phyloP scores from a whole-genome alignment of 140 eudicot genomes.

The Bidens hawaiensis region DNA sequence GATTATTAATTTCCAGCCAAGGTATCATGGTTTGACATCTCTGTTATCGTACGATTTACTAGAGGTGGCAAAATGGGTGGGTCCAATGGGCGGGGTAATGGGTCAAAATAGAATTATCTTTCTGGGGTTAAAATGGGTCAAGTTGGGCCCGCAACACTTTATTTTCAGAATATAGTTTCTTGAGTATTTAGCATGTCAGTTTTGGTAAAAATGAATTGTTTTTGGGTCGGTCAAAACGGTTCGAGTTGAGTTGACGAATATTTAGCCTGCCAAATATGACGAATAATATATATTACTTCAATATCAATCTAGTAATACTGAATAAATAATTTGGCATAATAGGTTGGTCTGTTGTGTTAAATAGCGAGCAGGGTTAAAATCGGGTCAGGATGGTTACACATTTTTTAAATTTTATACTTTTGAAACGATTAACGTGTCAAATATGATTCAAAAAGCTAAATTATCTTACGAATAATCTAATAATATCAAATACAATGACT shows the following conservation, averaged over 20 bases:
- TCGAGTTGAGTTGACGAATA: background rate
- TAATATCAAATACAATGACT: background rate
- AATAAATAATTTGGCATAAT: background rate
- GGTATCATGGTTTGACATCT: constrained; percentile 39
- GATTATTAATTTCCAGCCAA: constrained; percentile 85
- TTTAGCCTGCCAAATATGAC: background rate
- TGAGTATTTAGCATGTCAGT: no score
- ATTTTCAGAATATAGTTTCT: background rate
- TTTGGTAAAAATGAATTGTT: no score
- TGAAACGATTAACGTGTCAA: background rate
- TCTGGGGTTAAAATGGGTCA: background rate
- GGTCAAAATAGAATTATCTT: background rate
- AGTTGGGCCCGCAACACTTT: background rate
- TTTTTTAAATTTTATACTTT: background rate
- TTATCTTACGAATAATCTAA: background rate
- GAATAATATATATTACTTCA: background rate
- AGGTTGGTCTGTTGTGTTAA: background rate
- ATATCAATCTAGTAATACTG: background rate
- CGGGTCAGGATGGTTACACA: background rate
- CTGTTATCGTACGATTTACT: background rate
- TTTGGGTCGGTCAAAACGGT: no score
- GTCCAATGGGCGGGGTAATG: background rate
- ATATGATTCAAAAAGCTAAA: background rate
- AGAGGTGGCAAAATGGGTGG: background rate
- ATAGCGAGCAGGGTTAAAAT: background rate